Percentiles rank a stretch among this genome's conserved stretches.
Evolutionary conservation across 2,329 filamentous ascomycete species (phyloP).

Genomic region (Sclerotinia borealis): DNA sequence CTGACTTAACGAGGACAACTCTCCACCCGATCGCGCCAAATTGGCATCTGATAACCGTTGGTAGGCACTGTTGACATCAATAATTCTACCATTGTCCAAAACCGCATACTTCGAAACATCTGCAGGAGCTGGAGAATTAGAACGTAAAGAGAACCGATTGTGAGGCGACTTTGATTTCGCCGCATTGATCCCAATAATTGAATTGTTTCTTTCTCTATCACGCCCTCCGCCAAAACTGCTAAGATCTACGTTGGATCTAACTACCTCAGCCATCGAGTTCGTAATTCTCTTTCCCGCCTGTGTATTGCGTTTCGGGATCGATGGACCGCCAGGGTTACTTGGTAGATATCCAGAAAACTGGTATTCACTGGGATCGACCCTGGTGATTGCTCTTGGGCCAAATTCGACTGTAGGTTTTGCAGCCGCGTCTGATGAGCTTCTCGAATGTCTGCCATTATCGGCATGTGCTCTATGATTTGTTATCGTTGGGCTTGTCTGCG

Average conservation of each 20-base stretch:
- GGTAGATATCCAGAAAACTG: conserved; percentile 56
- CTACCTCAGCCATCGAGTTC: conserved; percentile 47
- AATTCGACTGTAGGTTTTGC: conserved; percentile 42
- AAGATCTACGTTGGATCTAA: conserved; percentile 45
- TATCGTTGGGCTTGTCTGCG: conserved; percentile 43
- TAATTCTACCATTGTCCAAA: conserved; percentile 53
- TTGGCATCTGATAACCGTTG: conserved; percentile 66
- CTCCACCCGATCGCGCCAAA: conserved; percentile 56
- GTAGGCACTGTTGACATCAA: conserved; percentile 67
- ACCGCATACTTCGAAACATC: conserved; percentile 38
- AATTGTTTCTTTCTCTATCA: conserved; percentile 26
- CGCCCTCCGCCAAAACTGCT: conserved; percentile 34
- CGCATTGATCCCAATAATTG: conserved; percentile 20
- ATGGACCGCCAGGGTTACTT: conserved; percentile 38
- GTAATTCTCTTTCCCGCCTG: conserved; percentile 38
- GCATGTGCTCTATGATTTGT: conserved; percentile 33
- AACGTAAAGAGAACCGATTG: conserved; percentile 27
- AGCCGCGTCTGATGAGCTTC: conserved; percentile 51
- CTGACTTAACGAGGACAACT: conserved; percentile 43
- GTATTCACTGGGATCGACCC: conserved; percentile 47
- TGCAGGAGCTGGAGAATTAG: conserved; percentile 25
- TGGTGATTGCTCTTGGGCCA: conserved; percentile 34
- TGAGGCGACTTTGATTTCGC: conserved; percentile 31
- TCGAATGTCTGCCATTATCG: conserved; percentile 26
- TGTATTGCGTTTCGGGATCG: conserved; percentile 46